A percentile compares a stretch with the other conserved stretches of the same genome.
These are phyloP conservation scores for Phaffomyces thermotolerans DNA, from an alignment of 805 yeast genomes.

Conservation along the genomic window DNA sequence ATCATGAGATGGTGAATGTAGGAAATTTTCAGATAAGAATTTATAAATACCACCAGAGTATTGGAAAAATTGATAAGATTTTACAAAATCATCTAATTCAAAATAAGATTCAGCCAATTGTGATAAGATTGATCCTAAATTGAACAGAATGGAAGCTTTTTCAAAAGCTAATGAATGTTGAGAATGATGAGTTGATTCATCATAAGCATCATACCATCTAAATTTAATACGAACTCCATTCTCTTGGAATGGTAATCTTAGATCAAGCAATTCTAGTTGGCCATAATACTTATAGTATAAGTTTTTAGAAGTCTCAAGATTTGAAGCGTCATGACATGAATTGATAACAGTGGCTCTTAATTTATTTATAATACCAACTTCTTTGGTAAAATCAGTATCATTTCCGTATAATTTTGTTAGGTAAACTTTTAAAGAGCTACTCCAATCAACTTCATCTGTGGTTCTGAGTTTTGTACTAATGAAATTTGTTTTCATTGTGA, in stretches of 20 bases:
- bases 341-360: constrained; percentile 55
- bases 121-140: constrained; percentile 60
- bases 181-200: constrained; percentile 38
- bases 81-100: constrained; percentile 38
- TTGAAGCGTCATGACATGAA: constrained; percentile 29
- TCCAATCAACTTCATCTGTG: constrained; percentile 62
- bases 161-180: constrained; percentile 84
- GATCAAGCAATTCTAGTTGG: constrained; percentile 70
- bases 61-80: constrained; percentile 54
- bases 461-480: constrained; percentile 26
- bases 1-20: constrained; percentile 85
- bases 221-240: constrained; percentile 53
- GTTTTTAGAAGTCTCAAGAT: constrained; percentile 40
- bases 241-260: constrained; percentile 64
- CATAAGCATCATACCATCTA: constrained; percentile 76
- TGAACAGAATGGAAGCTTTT: constrained; percentile 78
- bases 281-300: constrained; percentile 66
- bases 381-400: constrained; percentile 49
- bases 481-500: constrained; percentile 9
- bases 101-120: constrained; percentile 37
- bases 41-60: constrained; percentile 73
- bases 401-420: constrained; percentile 58
- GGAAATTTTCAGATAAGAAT: constrained; percentile 68
- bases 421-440: constrained; percentile 48
- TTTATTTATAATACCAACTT: constrained; percentile 46